These are phyloP conservation scores for Gossypium schwendimanii DNA, from an alignment of 441 rosid species.

Conservation along the genomic window DNA sequence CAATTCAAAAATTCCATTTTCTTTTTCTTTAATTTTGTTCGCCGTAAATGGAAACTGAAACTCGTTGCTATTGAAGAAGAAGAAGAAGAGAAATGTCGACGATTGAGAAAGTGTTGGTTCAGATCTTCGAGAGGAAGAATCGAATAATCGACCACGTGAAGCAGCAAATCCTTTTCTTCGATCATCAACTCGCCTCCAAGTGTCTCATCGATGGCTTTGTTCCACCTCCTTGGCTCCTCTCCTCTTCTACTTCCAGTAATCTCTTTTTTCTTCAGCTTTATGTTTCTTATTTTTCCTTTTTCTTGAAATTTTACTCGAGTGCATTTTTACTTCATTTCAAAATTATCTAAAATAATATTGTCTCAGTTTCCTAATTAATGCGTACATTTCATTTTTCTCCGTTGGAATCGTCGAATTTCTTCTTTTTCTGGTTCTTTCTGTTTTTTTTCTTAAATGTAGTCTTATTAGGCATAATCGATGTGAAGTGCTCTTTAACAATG, in stretches of 20 bases:
- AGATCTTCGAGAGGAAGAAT: constrained; percentile 71
- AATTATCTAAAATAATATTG: background rate
- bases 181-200: constrained; percentile 61
- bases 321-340: background rate
- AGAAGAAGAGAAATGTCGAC: constrained; percentile 22
- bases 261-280: background rate
- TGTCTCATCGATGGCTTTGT: constrained; percentile 60
- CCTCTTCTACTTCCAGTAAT: constrained; percentile 33
- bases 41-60: constrained; percentile 16
- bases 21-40: background rate
- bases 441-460: background rate
- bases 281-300: background rate
- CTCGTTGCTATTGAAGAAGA: constrained; percentile 8
- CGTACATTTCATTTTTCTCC: background rate
- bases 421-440: background rate
- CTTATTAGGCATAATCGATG: background rate
- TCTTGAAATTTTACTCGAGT: background rate
- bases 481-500: background rate
- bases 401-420: background rate
- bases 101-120: constrained; percentile 56
- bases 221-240: constrained; percentile 73
- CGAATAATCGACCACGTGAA: constrained; percentile 54
- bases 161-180: constrained; percentile 55
- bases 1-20: background rate
- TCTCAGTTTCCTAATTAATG: background rate